Percentiles rank a stretch among this genome's conserved stretches.
These are phyloP conservation scores for Syzygium syzygioides DNA, from an alignment of 441 rosid genomes.

Conservation along the genomic window DNA sequence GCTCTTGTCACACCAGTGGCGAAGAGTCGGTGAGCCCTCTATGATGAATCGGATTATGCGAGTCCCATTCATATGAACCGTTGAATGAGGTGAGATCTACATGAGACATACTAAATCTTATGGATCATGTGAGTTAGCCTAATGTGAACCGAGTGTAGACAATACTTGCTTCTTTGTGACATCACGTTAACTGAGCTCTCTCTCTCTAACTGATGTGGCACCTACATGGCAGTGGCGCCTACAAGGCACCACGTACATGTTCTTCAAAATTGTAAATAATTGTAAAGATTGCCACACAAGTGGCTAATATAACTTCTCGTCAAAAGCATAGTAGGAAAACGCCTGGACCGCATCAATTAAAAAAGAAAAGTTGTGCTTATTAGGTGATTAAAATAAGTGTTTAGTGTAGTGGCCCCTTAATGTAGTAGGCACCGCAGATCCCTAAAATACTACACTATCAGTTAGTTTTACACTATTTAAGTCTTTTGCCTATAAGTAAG, in stretches of 20 bases:
- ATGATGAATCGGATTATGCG: neutral
- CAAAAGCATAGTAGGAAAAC: neutral
- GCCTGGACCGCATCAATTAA: neutral
- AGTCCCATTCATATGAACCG: neutral
- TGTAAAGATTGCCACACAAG: neutral
- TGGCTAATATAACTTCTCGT: neutral
- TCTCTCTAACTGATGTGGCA: rapidly evolving
- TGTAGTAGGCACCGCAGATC: neutral
- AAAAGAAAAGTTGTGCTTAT: neutral
- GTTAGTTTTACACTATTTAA: neutral
- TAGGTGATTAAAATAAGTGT: neutral
- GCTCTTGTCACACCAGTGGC: neutral
- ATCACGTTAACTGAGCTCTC: neutral
- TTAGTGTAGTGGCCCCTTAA: neutral
- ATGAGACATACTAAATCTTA: no score
- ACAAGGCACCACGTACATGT: neutral
- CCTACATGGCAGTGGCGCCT: rapidly evolving
- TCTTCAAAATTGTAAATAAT: neutral
- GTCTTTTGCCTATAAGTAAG: neutral
- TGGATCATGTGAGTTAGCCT: neutral
- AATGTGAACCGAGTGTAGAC: neutral
- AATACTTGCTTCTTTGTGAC: neutral
- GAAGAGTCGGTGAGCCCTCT: neutral
- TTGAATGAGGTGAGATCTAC: neutral
- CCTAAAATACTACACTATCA: neutral